Percentiles rank a stretch among this genome's conserved stretches.
These are phyloP conservation scores for Ustanciosporium gigantosporum DNA, from an alignment of 1,284 basidiomycete species.

Conservation along the genomic window DNA sequence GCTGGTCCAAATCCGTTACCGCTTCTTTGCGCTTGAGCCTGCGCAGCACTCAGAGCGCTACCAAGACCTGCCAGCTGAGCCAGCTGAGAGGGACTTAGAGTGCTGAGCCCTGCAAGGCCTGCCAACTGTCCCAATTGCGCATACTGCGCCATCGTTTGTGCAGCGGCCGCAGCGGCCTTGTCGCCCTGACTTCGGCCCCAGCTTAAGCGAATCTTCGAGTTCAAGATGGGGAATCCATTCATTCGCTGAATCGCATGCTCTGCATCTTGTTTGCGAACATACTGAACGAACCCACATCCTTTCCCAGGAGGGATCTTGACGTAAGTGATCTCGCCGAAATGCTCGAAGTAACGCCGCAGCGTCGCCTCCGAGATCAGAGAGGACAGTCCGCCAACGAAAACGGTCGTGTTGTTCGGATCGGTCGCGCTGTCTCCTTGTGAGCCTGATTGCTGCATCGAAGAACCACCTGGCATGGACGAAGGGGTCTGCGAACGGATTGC, in stretches of 20 bases:
- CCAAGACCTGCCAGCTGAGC: constrained; percentile 45
- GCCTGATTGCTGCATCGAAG: constrained; percentile 7
- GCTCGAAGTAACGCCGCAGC: constrained; percentile 55
- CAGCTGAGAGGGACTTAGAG: constrained; percentile 39
- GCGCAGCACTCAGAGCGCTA: constrained; percentile 39
- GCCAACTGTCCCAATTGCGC: constrained; percentile 49
- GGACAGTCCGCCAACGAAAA: constrained; percentile 58
- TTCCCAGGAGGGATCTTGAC: constrained; percentile 94
- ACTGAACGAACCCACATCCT: constrained; percentile 94
- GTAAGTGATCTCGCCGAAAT: constrained; percentile 58
- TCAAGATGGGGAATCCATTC: constrained; percentile 92
- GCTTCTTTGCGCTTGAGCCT: constrained; percentile 22
- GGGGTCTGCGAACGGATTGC: constrained; percentile 25
- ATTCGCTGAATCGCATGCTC: constrained; percentile 90
- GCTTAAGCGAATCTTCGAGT: constrained; percentile 78
- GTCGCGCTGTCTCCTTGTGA: constrained; percentile 41
- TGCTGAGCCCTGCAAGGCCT: constrained; percentile 43
- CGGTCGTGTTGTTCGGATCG: constrained; percentile 59
- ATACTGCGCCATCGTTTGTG: constrained; percentile 46
- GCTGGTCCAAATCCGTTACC: constrained; percentile 8
- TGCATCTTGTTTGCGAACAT: constrained; percentile 85
- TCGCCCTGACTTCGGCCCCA: constrained; percentile 73
- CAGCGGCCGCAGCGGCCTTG: constrained; percentile 58
- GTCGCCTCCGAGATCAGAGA: constrained; percentile 56
- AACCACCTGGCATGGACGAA: constrained; percentile 11